Evolutionary conservation across 2,329 filamentous ascomycete genomes (phyloP).

Genomic region (Leptographium lundbergii): DNA sequence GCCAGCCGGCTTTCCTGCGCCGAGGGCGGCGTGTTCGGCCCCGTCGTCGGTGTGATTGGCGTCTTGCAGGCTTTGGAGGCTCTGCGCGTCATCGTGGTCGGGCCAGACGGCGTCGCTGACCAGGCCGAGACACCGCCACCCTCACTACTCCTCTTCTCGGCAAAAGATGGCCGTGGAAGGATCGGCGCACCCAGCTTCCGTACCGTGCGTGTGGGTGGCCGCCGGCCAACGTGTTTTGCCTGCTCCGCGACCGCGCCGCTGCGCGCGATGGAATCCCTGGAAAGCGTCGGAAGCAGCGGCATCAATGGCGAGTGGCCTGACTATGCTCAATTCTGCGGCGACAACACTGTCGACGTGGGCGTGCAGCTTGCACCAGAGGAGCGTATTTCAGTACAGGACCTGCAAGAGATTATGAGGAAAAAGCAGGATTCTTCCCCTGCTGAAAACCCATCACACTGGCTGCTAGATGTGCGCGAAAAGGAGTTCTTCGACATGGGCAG

Average conservation of each 20-base stretch:
- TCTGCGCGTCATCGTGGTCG: conserved; percentile 60
- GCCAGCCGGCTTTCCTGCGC: conserved; percentile 76
- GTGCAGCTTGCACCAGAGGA: conserved; percentile 46
- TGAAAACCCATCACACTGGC: conserved; percentile 30
- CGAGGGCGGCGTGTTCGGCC: conserved; percentile 84
- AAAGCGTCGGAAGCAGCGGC: conserved; percentile 33
- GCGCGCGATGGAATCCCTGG: not conserved
- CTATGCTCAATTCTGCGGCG: conserved; percentile 75
- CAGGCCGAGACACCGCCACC: conserved; percentile 9
- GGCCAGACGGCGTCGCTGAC: not conserved
- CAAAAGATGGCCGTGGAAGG: conserved; percentile 23
- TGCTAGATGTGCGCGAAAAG: conserved; percentile 75
- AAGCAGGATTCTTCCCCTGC: not conserved
- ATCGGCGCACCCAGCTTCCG: conserved; percentile 41
- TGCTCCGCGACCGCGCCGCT: conserved; percentile 56
- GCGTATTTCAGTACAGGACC: conserved; percentile 53
- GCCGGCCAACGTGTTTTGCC: conserved; percentile 59
- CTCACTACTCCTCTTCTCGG: conserved; percentile 35
- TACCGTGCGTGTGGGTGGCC: conserved; percentile 58
- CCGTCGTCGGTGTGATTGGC: conserved; percentile 88
- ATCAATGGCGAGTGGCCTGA: conserved; percentile 56
- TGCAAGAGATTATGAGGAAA: conserved; percentile 19
- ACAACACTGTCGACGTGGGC: not conserved
- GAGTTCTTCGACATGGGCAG: conserved; percentile 75
- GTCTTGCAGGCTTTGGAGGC: conserved; percentile 83